A percentile compares a stretch with the other conserved stretches of the same genome.
Conservation (phyloP, 2,329 filamentous ascomycete genomes). For the Calcarisporium arbuscula region DNA sequence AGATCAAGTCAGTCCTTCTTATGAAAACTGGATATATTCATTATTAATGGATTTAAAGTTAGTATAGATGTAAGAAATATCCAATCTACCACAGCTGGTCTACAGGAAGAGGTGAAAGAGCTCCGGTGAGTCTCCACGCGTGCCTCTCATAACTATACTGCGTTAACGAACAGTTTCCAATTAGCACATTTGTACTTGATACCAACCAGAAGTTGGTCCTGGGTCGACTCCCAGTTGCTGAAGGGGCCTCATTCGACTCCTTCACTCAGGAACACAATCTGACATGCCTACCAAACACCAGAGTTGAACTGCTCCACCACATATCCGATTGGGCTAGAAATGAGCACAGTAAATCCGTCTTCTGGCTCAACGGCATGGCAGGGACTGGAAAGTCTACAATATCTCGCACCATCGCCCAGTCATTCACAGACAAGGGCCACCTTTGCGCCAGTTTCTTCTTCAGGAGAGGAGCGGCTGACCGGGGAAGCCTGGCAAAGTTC, state of each 20-base stretch:
- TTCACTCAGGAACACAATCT: conserved; percentile 22
- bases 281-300: conserved; percentile 22
- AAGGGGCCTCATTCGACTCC: conserved; percentile 24
- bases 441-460: conserved; percentile 39
- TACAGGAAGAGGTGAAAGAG: neutral
- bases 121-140: neutral
- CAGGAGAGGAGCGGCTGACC: conserved; percentile 31
- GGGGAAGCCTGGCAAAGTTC: conserved; percentile 26
- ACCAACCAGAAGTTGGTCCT: conserved; percentile 16
- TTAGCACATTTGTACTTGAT: conserved; percentile 9
- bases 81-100: neutral
- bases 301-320: conserved; percentile 20
- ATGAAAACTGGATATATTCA: too few species aligned
- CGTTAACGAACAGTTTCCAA: neutral
- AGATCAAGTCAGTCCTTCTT: too few species aligned
- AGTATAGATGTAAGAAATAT: too few species aligned
- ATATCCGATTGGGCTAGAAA: conserved; percentile 23
- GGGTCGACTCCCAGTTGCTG: conserved; percentile 9
- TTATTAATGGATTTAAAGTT: too few species aligned
- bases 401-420: conserved; percentile 25
- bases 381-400: conserved; percentile 35
- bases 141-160: too few species aligned
- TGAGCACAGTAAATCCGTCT: conserved; percentile 17
- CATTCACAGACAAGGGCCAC: conserved; percentile 5
- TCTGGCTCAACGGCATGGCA: conserved; percentile 32